phyloP scores from a whole-genome alignment of 768 basidiomycete species.

The Gymnopilus junonius region DNA sequence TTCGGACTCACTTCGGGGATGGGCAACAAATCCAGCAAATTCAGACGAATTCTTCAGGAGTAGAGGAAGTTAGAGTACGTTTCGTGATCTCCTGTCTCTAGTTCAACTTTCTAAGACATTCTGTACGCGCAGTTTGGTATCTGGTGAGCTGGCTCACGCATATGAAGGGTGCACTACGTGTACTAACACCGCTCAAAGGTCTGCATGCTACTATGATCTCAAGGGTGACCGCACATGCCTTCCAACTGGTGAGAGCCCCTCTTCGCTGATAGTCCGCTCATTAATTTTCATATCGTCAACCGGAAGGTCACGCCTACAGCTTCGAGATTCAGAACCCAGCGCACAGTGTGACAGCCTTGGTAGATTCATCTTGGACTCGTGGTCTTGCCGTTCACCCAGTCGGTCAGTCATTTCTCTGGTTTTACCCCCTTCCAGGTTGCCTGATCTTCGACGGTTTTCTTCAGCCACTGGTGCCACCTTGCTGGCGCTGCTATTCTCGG shows the following conservation, averaged over 20 bases:
- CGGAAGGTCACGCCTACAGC: conserved; percentile 59
- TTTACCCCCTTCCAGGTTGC: neutral
- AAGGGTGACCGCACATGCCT: conserved; percentile 25
- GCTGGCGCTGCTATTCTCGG: conserved; percentile 63
- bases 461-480: conserved; percentile 60
- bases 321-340: conserved; percentile 41
- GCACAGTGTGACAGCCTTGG: conserved; percentile 40
- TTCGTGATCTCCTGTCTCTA: conserved; percentile 1
- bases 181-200: conserved; percentile 43
- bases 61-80: conserved; percentile 62
- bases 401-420: conserved; percentile 48
- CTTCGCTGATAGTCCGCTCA: neutral
- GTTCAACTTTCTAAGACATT: neutral
- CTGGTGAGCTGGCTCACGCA: conserved; percentile 50
- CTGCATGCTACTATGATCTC: conserved; percentile 56
- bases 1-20: conserved; percentile 54
- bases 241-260: conserved; percentile 41
- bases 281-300: neutral
- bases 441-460: neutral
- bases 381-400: conserved; percentile 79
- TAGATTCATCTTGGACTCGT: conserved; percentile 68
- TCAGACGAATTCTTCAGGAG: conserved; percentile 22
- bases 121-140: conserved; percentile 60
- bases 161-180: neutral
- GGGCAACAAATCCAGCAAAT: conserved; percentile 22